Evolutionary conservation across 1,284 basidiomycete genomes (phyloP).

Genomic region (Cutaneotrichosporon daszewskae): DNA sequence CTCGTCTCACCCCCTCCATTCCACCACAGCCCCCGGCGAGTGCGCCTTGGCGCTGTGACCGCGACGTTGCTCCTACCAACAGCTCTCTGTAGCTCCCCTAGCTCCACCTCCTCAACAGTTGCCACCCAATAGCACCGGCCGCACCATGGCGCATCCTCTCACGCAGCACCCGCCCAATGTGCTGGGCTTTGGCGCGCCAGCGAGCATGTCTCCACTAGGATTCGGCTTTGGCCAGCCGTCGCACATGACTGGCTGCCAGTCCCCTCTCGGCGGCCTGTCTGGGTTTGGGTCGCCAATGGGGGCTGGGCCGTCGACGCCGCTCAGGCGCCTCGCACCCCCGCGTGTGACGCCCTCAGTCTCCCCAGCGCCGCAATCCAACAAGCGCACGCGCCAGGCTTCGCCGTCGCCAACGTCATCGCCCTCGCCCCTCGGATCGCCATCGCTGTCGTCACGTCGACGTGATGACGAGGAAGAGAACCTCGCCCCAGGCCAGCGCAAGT

Average conservation of each 20-base stretch:
- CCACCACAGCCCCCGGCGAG: too few species aligned
- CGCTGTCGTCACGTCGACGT: slow-evolving; percentile 12
- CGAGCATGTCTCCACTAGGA: slow-evolving; percentile 33
- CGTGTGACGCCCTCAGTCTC: slow-evolving; percentile 15
- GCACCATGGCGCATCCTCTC: slow-evolving; percentile 40
- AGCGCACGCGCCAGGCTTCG: slow-evolving; percentile 21
- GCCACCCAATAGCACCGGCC: too few species aligned
- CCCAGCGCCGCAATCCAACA: slow-evolving; percentile 14
- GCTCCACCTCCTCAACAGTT: too few species aligned
- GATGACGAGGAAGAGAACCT: slow-evolving; percentile 19
- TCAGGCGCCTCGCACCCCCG: slow-evolving; percentile 5
- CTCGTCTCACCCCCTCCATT: not conserved
- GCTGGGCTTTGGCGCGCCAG: slow-evolving; percentile 35
- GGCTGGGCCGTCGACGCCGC: slow-evolving; percentile 6
- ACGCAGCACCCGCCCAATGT: slow-evolving; percentile 41
- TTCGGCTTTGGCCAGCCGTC: slow-evolving; percentile 37
- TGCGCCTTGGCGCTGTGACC: too few species aligned
- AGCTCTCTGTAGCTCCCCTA: too few species aligned
- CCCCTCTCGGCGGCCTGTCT: slow-evolving; percentile 3
- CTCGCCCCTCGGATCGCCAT: slow-evolving; percentile 15
- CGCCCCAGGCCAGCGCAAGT: slow-evolving; percentile 8
- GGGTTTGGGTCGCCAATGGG: slow-evolving; percentile 10
- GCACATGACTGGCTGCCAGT: not conserved
- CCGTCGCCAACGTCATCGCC: slow-evolving; percentile 27
- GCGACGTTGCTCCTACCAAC: too few species aligned